Base-by-base conservation (phyloP, 345 rosid species). In the Aegle marmelos region DNA sequence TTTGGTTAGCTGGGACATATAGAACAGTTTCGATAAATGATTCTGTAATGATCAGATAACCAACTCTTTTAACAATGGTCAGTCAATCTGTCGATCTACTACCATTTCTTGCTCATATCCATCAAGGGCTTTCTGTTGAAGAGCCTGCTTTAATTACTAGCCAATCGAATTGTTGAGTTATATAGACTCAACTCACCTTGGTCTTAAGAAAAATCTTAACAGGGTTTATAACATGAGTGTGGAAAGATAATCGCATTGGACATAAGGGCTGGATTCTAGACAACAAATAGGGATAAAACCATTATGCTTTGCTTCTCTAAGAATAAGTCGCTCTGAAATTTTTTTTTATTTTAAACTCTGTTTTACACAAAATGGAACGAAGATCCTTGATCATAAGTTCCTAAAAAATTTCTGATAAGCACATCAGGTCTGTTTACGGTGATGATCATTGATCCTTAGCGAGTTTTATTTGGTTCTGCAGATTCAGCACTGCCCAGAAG, bases 401-500 rank as follows among this genome's bases (percentile, higher is more conserved):
- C 24, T 50, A 13, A 36, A 66, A 19, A 21, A 72, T 58, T 36
- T 56, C n/a, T 31, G 31, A 21, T 33, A 17, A 36, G 34, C 27
- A 71, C 6, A 39, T 33, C 33, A 54, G 65, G 31, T 63, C 59
- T 63, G 48, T 30, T 80, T 71, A 28, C 28, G 28, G 2, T 57
- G 10, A 59, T 70, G 57, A 56, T 39, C 13, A n/a, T 36, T 65
- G 45, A 66, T 30, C 33, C 68, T 36, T 33, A 30, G 11, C 34
- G 56, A 57, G 30, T 37, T 77, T 78, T 19, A 80, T 85, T 54
- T 76, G 78, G 39, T 73, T 59, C 71, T 87, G 87, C 94, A 95
- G 99, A 84, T 95, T 90, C 84, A 91, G 90, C 79, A 93, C 98
- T 41, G 98, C 99, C 82, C 98, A 95, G 87, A 95, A 95, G 75